These are phyloP conservation scores for Aspergillus tubingensis DNA, from an alignment of 2,329 filamentous ascomycete species.

Conservation along the genomic window DNA sequence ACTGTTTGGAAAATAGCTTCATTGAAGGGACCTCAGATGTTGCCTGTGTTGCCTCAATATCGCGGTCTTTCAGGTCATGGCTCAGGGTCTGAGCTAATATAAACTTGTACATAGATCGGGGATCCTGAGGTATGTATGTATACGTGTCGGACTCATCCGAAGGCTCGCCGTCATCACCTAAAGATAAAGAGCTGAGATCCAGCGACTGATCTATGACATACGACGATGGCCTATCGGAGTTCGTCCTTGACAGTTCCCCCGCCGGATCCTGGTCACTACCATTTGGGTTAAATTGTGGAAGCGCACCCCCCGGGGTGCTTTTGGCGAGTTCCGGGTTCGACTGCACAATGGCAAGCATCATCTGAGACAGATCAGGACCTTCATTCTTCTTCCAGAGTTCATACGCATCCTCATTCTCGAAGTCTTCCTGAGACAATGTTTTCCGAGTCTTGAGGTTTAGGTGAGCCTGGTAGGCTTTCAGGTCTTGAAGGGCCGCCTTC, in stretches of 20 bases:
- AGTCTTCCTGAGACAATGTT: slow-evolving; percentile 80
- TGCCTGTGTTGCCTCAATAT: slow-evolving; percentile 52
- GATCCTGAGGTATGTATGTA: slow-evolving; percentile 85
- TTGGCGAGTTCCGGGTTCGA: slow-evolving; percentile 84
- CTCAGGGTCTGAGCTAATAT: slow-evolving; percentile 75
- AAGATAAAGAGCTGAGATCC: slow-evolving; percentile 60
- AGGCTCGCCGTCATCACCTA: slow-evolving; percentile 51
- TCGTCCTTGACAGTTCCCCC: slow-evolving; percentile 49
- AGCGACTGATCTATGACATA: slow-evolving; percentile 68
- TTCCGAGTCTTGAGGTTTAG: slow-evolving; percentile 76
- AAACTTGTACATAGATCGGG: slow-evolving; percentile 78
- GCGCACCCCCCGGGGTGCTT: slow-evolving; percentile 61
- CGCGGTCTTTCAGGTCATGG: slow-evolving; percentile 60
- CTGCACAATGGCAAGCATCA: slow-evolving; percentile 89
- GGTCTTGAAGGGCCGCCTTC: slow-evolving; percentile 82
- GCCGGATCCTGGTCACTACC: slow-evolving; percentile 37
- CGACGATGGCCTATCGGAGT: slow-evolving; percentile 51
- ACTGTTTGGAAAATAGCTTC: slow-evolving; percentile 70
- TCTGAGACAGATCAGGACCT: slow-evolving; percentile 79
- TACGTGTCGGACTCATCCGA: slow-evolving; percentile 61
- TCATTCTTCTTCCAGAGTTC: slow-evolving; percentile 91
- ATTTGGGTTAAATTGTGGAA: slow-evolving; percentile 58
- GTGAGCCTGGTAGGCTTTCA: slow-evolving; percentile 90
- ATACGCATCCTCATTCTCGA: slow-evolving; percentile 85
- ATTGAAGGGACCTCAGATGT: slow-evolving; percentile 52